A percentile compares a stretch with the other conserved stretches of the same genome.
Evolutionary conservation across 345 rosid genomes (phyloP).

Genomic region (Citrus mangshanensis): DNA sequence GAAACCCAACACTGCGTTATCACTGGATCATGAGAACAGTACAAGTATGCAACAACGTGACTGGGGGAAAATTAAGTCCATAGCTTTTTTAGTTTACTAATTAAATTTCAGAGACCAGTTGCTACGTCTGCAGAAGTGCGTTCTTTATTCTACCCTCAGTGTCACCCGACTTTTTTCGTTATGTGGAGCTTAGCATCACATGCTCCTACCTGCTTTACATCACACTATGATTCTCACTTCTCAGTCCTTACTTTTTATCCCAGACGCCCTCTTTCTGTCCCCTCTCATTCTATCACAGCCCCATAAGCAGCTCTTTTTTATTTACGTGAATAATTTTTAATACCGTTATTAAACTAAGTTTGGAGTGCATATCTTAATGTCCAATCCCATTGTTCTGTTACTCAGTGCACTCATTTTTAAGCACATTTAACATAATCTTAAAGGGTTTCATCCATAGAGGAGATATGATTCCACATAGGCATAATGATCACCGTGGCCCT

Average conservation of each 20-base stretch:
- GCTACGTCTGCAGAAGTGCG: slow-evolving; percentile 3
- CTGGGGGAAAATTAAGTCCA: background rate
- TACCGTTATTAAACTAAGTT: slow-evolving; percentile 14
- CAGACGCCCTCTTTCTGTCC: slow-evolving; percentile 20
- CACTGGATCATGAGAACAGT: slow-evolving; percentile 4
- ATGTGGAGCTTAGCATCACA: slow-evolving; percentile 28
- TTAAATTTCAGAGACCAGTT: background rate
- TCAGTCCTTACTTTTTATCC: slow-evolving; percentile 9
- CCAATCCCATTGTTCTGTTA: slow-evolving; percentile 16
- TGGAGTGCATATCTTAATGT: background rate
- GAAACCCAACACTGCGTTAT: slow-evolving; percentile 4
- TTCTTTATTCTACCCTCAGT: slow-evolving; percentile 4
- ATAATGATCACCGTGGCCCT: slow-evolving; percentile 21
- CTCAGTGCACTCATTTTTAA: slow-evolving; percentile 20
- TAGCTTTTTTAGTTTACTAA: background rate
- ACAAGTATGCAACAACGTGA: background rate
- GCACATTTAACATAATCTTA: slow-evolving; percentile 18
- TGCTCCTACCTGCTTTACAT: slow-evolving; percentile 26
- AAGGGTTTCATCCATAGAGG: slow-evolving; percentile 2
- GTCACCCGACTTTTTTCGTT: background rate
- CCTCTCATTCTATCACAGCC: slow-evolving; percentile 22
- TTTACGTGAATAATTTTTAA: slow-evolving; percentile 21
- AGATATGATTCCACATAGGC: slow-evolving; percentile 13
- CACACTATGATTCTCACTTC: slow-evolving; percentile 17
- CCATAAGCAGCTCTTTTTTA: slow-evolving; percentile 12